phyloP scores from a whole-genome alignment of 805 yeast species.

The Saturnispora quitensis region DNA sequence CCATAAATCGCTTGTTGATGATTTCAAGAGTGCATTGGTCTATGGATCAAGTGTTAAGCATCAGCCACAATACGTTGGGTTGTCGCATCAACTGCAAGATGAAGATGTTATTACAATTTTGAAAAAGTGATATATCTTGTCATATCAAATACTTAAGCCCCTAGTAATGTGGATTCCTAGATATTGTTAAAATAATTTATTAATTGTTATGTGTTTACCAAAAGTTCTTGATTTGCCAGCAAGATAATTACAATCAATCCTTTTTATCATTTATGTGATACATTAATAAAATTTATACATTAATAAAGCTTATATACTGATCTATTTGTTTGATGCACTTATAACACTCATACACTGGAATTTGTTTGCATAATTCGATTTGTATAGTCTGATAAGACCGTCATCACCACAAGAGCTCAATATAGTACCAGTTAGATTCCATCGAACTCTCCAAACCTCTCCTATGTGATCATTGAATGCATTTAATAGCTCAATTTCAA shows the following conservation, averaged over 20 bases:
- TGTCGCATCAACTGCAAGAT: conserved; percentile 74
- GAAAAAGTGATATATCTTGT: conserved; percentile 39
- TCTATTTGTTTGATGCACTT: conserved; percentile 37
- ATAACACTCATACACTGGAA: conserved; percentile 89
- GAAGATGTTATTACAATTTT: conserved; percentile 96
- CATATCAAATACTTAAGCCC: neutral
- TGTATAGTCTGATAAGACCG: conserved; percentile 88
- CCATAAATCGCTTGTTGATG: conserved; percentile 89
- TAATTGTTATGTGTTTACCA: neutral
- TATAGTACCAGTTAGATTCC: conserved; percentile 93
- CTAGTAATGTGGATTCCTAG: conserved; percentile 18
- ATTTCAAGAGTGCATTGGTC: conserved; percentile 87
- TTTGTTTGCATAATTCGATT: conserved; percentile 72
- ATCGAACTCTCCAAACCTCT: conserved; percentile 89
- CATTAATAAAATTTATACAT: neutral
- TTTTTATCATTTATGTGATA: neutral
- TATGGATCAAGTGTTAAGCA: conserved; percentile 94
- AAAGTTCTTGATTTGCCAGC: neutral
- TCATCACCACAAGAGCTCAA: conserved; percentile 93
- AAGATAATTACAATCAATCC: too few relatives aligned
- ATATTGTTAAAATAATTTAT: neutral
- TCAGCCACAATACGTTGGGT: conserved; percentile 94
- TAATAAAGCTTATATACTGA: neutral
- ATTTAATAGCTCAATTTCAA: conserved; percentile 20
- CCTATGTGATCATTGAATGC: conserved; percentile 27